Conservation (phyloP, 305 asterid species). For the Fraxinus nigra region DNA sequence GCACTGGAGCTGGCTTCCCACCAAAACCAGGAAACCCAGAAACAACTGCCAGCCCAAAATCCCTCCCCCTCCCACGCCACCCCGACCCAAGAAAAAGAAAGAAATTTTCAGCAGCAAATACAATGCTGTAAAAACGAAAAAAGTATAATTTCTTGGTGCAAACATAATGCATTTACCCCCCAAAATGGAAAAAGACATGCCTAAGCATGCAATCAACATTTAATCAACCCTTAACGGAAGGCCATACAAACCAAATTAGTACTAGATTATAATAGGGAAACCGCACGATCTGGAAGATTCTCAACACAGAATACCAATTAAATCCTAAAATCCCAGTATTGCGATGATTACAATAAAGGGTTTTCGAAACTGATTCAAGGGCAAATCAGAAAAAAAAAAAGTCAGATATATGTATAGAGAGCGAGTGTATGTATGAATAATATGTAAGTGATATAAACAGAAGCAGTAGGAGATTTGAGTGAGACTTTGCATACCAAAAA, state of each 20-base stretch:
- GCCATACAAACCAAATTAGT: slow-evolving; percentile 4
- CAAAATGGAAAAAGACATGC: not conserved
- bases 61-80: slow-evolving; percentile 8
- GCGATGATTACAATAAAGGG: slow-evolving; percentile 19
- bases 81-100: slow-evolving; percentile 9
- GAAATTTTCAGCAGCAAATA: not conserved
- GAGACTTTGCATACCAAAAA: slow-evolving; percentile 40
- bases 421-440: slow-evolving; percentile 14
- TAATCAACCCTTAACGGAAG: slow-evolving; percentile 9
- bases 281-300: slow-evolving; percentile 21
- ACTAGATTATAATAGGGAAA: slow-evolving; percentile 7
- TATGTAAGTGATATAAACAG: slow-evolving; percentile 32
- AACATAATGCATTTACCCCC: not conserved
- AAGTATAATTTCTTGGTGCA: not conserved
- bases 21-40: slow-evolving; percentile 8
- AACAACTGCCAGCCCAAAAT: not conserved
- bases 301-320: slow-evolving; percentile 18
- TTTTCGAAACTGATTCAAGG: slow-evolving; percentile 22
- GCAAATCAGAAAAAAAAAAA: slow-evolving; percentile 20
- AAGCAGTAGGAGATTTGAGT: slow-evolving; percentile 34
- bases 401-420: slow-evolving; percentile 16
- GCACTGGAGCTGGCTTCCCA: slow-evolving; percentile 6
- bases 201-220: slow-evolving; percentile 4
- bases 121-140: not conserved
- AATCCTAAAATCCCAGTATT: slow-evolving; percentile 20